These are phyloP conservation scores for Cicer cuneatum DNA, from an alignment of 306 rosid genomes.

Conservation along the genomic window DNA sequence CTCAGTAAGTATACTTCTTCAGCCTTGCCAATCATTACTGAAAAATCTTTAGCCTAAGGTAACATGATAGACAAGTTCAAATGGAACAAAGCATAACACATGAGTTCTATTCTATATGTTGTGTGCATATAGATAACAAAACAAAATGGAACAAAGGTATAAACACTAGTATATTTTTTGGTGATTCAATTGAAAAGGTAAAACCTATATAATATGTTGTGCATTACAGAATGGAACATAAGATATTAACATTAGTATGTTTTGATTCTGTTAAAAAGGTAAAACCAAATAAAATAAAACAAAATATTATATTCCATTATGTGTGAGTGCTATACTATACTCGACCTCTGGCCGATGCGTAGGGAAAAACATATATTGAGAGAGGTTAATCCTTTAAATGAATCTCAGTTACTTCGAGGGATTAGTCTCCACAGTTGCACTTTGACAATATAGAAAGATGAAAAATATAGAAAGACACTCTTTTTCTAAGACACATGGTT, in stretches of 20 bases:
- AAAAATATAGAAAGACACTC: too few relatives aligned
- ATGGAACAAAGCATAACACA: neutral
- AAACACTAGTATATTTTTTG: neutral
- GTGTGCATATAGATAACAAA: neutral
- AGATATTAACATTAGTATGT: neutral
- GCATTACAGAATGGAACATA: neutral
- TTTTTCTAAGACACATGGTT: too few relatives aligned
- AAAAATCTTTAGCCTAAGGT: neutral
- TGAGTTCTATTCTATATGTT: neutral
- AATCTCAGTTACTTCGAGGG: too few relatives aligned
- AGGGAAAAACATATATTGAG: too few relatives aligned
- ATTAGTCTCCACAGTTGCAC: too few relatives aligned
- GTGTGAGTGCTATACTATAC: too few relatives aligned
- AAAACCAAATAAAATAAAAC: too few relatives aligned
- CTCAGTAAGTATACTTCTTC: constrained; percentile 69
- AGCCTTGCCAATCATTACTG: constrained; percentile 16
- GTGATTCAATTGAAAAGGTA: neutral
- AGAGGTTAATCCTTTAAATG: too few relatives aligned
- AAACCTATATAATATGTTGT: neutral
- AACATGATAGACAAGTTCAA: neutral
- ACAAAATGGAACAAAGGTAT: neutral
- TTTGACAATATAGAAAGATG: too few relatives aligned
- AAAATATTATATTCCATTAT: too few relatives aligned
- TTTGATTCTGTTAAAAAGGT: neutral
- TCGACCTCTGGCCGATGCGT: too few relatives aligned